phyloP scores from a whole-genome alignment of 2,329 filamentous ascomycete species.

The Epichloe sylvatica region DNA sequence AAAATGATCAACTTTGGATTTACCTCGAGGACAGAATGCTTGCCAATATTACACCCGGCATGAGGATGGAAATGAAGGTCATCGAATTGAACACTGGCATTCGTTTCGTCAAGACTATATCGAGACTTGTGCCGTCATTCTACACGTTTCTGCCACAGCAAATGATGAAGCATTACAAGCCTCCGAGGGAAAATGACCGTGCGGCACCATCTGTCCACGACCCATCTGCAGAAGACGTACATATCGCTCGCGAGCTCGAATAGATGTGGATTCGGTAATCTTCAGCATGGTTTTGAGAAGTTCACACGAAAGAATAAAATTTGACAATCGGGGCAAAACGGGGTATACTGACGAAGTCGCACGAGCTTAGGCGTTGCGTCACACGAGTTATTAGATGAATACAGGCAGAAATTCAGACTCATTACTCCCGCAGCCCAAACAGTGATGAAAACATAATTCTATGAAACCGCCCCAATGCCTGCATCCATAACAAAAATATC shows the following conservation, averaged over 20 bases:
- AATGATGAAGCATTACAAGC: conserved; percentile 53
- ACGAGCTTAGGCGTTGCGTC: too few species aligned
- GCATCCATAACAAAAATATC: too few species aligned
- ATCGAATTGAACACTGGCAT: conserved; percentile 48
- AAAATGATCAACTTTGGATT: conserved; percentile 28
- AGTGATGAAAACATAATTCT: background rate
- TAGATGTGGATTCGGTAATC: background rate
- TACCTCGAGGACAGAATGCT: conserved; percentile 51
- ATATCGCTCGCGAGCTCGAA: conserved; percentile 12
- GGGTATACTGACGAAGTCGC: too few species aligned
- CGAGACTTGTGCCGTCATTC: conserved; percentile 44
- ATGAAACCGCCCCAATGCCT: too few species aligned
- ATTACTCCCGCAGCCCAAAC: background rate
- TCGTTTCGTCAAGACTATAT: conserved; percentile 48
- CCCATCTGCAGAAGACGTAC: conserved; percentile 10
- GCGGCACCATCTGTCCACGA: conserved; percentile 31
- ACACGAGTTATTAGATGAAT: background rate
- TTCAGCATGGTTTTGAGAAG: background rate
- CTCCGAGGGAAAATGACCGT: conserved; percentile 32
- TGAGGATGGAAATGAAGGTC: conserved; percentile 45
- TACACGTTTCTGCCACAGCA: conserved; percentile 54
- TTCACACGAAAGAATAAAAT: background rate
- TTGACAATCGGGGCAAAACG: background rate
- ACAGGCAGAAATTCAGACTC: background rate
- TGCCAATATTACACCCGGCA: conserved; percentile 44